These are phyloP conservation scores for Solanum ossicruentum DNA, from an alignment of 257 asterid species.

Conservation along the genomic window DNA sequence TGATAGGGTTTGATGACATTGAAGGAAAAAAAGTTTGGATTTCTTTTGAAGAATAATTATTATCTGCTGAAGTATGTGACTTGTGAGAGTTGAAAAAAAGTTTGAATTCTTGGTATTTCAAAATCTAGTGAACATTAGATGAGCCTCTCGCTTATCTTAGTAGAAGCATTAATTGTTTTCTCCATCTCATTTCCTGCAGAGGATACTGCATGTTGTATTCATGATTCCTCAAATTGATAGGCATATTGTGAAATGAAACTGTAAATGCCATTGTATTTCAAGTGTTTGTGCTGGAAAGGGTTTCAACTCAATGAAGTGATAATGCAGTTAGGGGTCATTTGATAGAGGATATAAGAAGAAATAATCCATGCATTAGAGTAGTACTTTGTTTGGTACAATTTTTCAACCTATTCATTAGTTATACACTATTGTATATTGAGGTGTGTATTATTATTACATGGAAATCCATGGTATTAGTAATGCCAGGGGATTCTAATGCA, in stretches of 20 bases:
- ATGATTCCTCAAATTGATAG: neutral
- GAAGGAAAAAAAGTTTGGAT: neutral
- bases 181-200: neutral
- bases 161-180: neutral
- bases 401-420: no score
- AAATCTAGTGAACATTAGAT: neutral
- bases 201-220: neutral
- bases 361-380: no score
- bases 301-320: neutral
- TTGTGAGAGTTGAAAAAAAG: neutral
- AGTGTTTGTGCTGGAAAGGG: neutral
- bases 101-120: neutral
- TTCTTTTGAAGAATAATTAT: neutral
- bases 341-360: no score
- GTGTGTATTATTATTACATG: no score
- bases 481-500: no score
- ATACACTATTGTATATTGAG: no score
- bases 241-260: neutral
- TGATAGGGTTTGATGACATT: neutral
- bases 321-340: neutral
- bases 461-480: no score
- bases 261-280: neutral
- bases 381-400: no score
- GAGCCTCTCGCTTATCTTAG: neutral
- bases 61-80: neutral